Conservation (phyloP, 2,329 filamentous ascomycete genomes). For the Monosporascus sp. region DNA sequence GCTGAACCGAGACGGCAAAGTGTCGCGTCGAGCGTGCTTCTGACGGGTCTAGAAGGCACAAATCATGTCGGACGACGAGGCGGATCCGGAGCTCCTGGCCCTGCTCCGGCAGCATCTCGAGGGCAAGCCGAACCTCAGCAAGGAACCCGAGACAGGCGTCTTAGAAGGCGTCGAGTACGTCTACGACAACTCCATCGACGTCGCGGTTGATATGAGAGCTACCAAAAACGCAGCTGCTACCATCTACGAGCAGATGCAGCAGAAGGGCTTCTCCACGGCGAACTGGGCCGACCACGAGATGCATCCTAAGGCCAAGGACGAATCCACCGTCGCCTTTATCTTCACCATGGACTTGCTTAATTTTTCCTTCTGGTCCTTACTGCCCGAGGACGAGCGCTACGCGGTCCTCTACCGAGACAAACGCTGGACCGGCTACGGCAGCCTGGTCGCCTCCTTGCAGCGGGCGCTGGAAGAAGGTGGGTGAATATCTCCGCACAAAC, state of each 20-base stretch:
- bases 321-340: constrained; percentile 80
- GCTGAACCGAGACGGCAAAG: no score
- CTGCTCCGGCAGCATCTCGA: constrained; percentile 77
- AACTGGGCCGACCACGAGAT: constrained; percentile 86
- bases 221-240: constrained; percentile 76
- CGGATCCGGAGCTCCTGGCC: constrained; percentile 79
- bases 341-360: constrained; percentile 97
- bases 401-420: constrained; percentile 74
- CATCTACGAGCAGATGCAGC: constrained; percentile 78
- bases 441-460: constrained; percentile 79
- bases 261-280: constrained; percentile 74
- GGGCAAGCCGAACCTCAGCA: constrained; percentile 46
- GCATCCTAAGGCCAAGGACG: constrained; percentile 78
- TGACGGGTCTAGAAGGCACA: background rate
- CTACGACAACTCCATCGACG: constrained; percentile 88
- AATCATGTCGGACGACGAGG: constrained; percentile 87
- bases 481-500: constrained; percentile 9
- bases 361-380: constrained; percentile 92
- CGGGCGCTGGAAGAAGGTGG: constrained; percentile 82
- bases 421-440: constrained; percentile 93
- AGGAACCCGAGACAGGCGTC: constrained; percentile 72
- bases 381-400: constrained; percentile 65
- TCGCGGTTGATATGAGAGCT: constrained; percentile 76
- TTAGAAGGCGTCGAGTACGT: constrained; percentile 78
- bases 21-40: background rate